A percentile compares a stretch with the other conserved stretches of the same genome.
These are phyloP conservation scores for Phytophthora parvispora DNA, from an alignment of 352 stramenopile species.

Conservation along the genomic window DNA sequence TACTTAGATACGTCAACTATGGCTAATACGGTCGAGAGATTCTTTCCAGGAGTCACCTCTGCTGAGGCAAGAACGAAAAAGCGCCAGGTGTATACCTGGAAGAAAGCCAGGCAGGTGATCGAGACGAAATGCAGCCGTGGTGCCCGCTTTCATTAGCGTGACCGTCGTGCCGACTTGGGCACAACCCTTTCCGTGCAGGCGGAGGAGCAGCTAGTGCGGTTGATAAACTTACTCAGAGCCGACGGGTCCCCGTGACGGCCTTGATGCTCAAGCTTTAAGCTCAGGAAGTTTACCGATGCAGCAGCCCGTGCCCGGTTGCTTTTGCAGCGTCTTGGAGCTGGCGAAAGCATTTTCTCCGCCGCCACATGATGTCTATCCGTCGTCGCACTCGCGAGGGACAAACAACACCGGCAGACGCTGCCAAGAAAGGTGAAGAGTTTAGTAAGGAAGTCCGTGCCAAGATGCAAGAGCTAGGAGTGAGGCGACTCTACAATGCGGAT, in stretches of 20 bases:
- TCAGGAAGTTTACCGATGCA: slow-evolving; percentile 3
- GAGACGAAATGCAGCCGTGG: slow-evolving; percentile 4
- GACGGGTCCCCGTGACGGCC: slow-evolving; percentile 4
- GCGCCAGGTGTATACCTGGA: slow-evolving; percentile 10
- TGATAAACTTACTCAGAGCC: slow-evolving; percentile 4
- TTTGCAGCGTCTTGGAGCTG: slow-evolving; percentile 18
- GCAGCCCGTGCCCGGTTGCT: background rate
- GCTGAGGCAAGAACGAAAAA: background rate
- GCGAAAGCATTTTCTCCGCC: slow-evolving; percentile 14
- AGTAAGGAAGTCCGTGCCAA: background rate
- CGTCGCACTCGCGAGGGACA: slow-evolving; percentile 10
- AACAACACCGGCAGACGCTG: background rate
- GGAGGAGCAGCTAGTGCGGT: slow-evolving; percentile 11
- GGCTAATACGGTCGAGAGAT: background rate
- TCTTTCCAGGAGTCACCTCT: background rate
- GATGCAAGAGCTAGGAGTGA: slow-evolving; percentile 4
- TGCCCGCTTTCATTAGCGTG: slow-evolving; percentile 1
- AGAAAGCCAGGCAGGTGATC: slow-evolving; percentile 3
- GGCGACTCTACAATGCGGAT: background rate
- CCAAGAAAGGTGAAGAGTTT: background rate
- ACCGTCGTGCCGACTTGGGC: background rate
- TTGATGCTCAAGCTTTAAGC: slow-evolving; percentile 13
- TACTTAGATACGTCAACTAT: slow-evolving; percentile 10
- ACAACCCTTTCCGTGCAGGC: background rate
- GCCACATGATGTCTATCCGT: slow-evolving; percentile 13